These are phyloP conservation scores for Geosmithia putterillii DNA, from an alignment of 2,329 filamentous ascomycete genomes.

Conservation along the genomic window DNA sequence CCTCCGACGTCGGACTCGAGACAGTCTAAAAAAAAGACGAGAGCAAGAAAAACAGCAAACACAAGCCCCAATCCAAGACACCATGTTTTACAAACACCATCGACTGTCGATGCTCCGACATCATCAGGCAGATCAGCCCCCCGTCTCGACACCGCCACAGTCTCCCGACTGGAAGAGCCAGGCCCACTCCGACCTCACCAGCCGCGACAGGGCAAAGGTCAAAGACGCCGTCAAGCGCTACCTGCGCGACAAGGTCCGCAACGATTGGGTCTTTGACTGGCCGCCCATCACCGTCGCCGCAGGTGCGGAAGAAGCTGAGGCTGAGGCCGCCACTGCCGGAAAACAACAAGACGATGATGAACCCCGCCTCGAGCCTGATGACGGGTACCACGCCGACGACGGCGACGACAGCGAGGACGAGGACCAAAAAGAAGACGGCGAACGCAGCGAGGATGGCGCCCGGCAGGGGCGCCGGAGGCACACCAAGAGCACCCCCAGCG, in stretches of 20 bases:
- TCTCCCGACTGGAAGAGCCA: conserved; percentile 25
- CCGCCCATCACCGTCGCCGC: conserved; percentile 12
- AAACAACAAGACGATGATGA: too few species aligned
- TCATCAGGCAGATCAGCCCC: conserved; percentile 10
- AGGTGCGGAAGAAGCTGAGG: too few species aligned
- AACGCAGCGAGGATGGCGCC: too few species aligned
- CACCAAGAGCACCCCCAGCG: too few species aligned
- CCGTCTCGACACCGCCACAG: conserved; percentile 7
- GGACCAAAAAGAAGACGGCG: too few species aligned
- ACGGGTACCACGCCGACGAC: conserved; percentile 20
- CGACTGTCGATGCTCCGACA: conserved; percentile 39
- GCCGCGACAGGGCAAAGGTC: conserved; percentile 48
- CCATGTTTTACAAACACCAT: conserved; percentile 40
- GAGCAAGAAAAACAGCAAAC: too few species aligned
- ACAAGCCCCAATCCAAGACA: too few species aligned
- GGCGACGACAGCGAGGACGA: conserved; percentile 22
- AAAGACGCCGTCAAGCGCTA: conserved; percentile 50
- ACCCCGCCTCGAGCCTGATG: conserved; percentile 16
- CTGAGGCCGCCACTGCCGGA: conserved; percentile 1
- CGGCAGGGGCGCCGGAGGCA: too few species aligned
- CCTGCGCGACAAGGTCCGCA: conserved; percentile 39
- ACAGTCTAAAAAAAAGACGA: too few species aligned
- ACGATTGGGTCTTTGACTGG: conserved; percentile 51
- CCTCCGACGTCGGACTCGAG: too few species aligned
- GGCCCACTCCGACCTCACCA: conserved; percentile 48